Conservation (phyloP, 2,329 filamentous ascomycete genomes). For the Pseudogymnoascus sp. region DNA sequence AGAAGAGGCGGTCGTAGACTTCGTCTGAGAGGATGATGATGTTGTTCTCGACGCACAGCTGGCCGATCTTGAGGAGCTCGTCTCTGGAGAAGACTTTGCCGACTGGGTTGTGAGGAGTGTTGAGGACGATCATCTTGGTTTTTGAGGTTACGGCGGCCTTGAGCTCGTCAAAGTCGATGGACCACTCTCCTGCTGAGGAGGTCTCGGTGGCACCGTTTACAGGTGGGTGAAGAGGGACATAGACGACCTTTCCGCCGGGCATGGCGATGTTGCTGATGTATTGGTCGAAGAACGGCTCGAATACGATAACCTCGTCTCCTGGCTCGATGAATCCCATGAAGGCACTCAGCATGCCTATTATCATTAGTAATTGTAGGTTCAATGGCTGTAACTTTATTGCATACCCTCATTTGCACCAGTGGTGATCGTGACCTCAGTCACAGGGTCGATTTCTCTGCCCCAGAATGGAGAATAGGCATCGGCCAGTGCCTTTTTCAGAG, state of each 20-base stretch:
- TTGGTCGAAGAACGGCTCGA: constrained; percentile 99
- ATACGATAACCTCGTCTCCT: constrained; percentile 94
- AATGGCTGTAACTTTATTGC: constrained; percentile 5
- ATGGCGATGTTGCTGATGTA: constrained; percentile 99
- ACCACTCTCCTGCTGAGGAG: constrained; percentile 82
- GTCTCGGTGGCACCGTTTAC: constrained; percentile 69
- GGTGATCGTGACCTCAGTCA: constrained; percentile 90
- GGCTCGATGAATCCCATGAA: constrained; percentile 97
- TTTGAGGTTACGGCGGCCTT: constrained; percentile 72
- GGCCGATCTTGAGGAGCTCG: constrained; percentile 77
- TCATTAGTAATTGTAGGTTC: neutral
- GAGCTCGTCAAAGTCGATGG: constrained; percentile 73
- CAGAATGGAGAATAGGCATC: constrained; percentile 88
- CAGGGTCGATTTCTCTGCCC: constrained; percentile 71
- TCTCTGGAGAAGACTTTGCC: constrained; percentile 87
- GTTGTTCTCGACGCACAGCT: constrained; percentile 84
- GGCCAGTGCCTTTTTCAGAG: constrained; percentile 86
- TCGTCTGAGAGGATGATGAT: constrained; percentile 89
- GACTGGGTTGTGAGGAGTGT: constrained; percentile 84
- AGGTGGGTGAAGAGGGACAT: constrained; percentile 90
- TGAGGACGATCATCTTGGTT: constrained; percentile 94
- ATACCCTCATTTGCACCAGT: constrained; percentile 76
- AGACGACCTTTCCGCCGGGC: constrained; percentile 89
- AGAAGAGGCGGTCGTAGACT: constrained; percentile 92
- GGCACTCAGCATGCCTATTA: constrained; percentile 75